Percentiles rank a stretch among this genome's conserved stretches.
phyloP scores from a whole-genome alignment of 192 early-diverging fungal species.

The Neocallimastix lanati region DNA sequence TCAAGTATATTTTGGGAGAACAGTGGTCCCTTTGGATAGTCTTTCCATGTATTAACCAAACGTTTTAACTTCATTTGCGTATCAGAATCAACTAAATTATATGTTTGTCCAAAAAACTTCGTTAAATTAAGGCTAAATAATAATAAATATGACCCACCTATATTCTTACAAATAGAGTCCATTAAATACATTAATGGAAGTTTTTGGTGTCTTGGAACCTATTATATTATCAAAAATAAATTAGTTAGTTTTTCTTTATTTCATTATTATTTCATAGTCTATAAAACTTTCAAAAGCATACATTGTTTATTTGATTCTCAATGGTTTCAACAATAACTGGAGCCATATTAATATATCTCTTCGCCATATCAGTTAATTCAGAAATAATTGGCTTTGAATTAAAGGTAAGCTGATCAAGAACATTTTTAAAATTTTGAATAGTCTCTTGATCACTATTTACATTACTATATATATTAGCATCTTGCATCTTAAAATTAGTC shows the following conservation, averaged over 20 bases:
- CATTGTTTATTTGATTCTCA: constrained; percentile 30
- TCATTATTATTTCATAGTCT: too few species aligned
- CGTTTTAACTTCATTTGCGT: constrained; percentile 54
- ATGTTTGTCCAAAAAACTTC: constrained; percentile 57
- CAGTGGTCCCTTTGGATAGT: background rate
- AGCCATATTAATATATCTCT: constrained; percentile 45
- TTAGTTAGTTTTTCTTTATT: too few species aligned
- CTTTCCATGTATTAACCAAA: constrained; percentile 67
- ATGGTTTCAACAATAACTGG: constrained; percentile 62
- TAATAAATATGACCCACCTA: constrained; percentile 54
- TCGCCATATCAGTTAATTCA: constrained; percentile 67
- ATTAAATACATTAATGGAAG: constrained; percentile 78
- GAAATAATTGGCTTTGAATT: constrained; percentile 88
- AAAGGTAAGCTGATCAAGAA: constrained; percentile 48
- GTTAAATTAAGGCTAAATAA: constrained; percentile 56
- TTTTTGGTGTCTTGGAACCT: constrained; percentile 58
- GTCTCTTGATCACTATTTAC: background rate
- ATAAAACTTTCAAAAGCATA: constrained; percentile 8
- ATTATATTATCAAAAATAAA: background rate
- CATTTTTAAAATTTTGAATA: background rate
- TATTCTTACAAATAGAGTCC: constrained; percentile 92
- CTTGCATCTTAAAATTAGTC: background rate
- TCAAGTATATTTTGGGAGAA: background rate
- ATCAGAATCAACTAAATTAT: constrained; percentile 38
- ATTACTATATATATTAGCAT: background rate